Conservation (phyloP, 1,139 yeast species). For the Lizanozyma gosingica region DNA sequence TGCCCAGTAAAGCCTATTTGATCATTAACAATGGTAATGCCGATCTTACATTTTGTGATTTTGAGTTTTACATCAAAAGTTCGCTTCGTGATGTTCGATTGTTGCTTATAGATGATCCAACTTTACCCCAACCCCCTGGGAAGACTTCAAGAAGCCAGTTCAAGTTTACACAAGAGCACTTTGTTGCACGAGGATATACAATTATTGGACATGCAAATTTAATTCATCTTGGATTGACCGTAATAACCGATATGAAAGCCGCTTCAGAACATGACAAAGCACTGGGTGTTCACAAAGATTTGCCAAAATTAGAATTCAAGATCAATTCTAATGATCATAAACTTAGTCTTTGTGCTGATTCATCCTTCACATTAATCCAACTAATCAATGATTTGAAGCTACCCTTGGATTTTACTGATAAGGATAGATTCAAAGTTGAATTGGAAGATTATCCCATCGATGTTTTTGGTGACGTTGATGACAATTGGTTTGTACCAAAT, state of each 20-base stretch:
- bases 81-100: slow-evolving; percentile 38
- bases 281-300: slow-evolving; percentile 13
- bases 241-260: slow-evolving; percentile 19
- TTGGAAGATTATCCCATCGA: slow-evolving; percentile 26
- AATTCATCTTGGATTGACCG: slow-evolving; percentile 32
- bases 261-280: slow-evolving; percentile 12
- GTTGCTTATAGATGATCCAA: slow-evolving; percentile 49
- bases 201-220: slow-evolving; percentile 36
- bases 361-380: slow-evolving; percentile 63
- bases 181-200: slow-evolving; percentile 32
- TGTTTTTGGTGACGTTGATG: slow-evolving; percentile 41
- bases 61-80: slow-evolving; percentile 28
- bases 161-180: slow-evolving; percentile 1
- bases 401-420: slow-evolving; percentile 50
- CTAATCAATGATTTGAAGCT: slow-evolving; percentile 63
- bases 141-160: background rate
- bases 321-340: slow-evolving; percentile 41
- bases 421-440: slow-evolving; percentile 42
- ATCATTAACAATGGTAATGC: slow-evolving; percentile 44
- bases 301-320: slow-evolving; percentile 32
- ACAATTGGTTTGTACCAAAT: slow-evolving; percentile 15
- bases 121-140: slow-evolving; percentile 14
- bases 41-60: slow-evolving; percentile 31
- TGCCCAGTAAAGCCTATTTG: slow-evolving; percentile 44
- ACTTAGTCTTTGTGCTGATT: slow-evolving; percentile 75